phyloP scores from a whole-genome alignment of 805 yeast species.

The Starmerella cellae region DNA sequence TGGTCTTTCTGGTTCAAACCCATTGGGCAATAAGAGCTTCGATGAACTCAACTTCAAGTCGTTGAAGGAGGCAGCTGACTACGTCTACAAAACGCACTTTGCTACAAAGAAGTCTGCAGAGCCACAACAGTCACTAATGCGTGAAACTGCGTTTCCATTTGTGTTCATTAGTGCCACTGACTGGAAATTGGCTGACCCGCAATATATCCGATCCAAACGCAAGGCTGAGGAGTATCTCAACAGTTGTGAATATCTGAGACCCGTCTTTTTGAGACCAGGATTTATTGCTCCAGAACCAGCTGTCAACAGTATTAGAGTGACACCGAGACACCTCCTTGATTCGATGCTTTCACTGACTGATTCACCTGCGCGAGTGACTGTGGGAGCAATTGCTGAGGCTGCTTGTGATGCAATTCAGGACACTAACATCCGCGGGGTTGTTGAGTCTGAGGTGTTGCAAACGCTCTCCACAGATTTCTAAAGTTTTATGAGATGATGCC shows the following conservation, averaged over 20 bases:
- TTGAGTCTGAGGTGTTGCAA: conserved; percentile 7
- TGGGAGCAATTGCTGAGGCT: conserved; percentile 53
- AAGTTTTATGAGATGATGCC: too few relatives aligned
- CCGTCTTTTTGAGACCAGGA: conserved; percentile 66
- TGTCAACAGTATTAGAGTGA: conserved; percentile 11
- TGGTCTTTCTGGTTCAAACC: conserved; percentile 19
- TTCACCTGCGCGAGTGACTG: conserved; percentile 32
- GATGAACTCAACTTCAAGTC: conserved; percentile 8
- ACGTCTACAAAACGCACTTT: neutral
- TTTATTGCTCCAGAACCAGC: conserved; percentile 33
- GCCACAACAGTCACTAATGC: neutral
- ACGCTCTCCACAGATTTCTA: too few relatives aligned
- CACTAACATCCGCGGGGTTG: conserved; percentile 36
- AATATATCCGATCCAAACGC: conserved; percentile 63
- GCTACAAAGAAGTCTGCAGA: too few relatives aligned
- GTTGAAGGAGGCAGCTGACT: conserved; percentile 3
- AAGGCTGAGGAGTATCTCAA: conserved; percentile 48
- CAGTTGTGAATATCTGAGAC: conserved; percentile 38
- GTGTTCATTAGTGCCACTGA: conserved; percentile 74
- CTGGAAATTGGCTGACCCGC: conserved; percentile 50
- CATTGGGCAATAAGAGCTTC: conserved; percentile 12
- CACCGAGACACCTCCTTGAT: conserved; percentile 33
- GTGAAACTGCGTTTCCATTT: conserved; percentile 28
- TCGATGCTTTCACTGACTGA: conserved; percentile 34
- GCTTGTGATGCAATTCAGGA: conserved; percentile 44